Conservation (phyloP, 768 basidiomycete genomes). For the Arthromyces matolae region DNA sequence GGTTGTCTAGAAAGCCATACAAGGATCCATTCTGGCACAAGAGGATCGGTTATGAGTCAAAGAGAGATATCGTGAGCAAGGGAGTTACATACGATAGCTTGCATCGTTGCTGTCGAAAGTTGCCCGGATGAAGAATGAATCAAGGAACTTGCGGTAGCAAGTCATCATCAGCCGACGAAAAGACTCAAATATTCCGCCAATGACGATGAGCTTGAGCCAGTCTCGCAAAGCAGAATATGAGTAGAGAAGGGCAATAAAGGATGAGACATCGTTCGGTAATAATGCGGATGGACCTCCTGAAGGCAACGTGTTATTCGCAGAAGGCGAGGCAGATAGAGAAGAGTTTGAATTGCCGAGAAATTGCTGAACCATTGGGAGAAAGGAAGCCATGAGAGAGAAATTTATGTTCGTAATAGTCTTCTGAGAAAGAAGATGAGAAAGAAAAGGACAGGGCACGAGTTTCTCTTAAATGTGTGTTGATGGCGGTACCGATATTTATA, state of each 20-base stretch:
- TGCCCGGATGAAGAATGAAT: slow-evolving; percentile 49
- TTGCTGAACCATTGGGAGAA: slow-evolving; percentile 7
- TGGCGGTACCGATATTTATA: too few species aligned
- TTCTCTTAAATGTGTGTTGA: too few species aligned
- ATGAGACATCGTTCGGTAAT: slow-evolving; percentile 11
- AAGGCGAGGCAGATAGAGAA: background rate
- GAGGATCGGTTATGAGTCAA: background rate
- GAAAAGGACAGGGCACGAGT: too few species aligned
- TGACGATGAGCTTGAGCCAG: slow-evolving; percentile 47
- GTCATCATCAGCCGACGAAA: slow-evolving; percentile 36
- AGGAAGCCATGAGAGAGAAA: slow-evolving; percentile 14
- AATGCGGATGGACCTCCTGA: slow-evolving; percentile 12
- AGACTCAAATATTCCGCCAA: slow-evolving; percentile 51
- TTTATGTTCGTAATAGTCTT: background rate
- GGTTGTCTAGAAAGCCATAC: slow-evolving; percentile 55
- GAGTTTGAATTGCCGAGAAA: slow-evolving; percentile 1
- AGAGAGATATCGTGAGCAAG: background rate
- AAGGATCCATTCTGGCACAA: slow-evolving; percentile 51
- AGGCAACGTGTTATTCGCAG: background rate
- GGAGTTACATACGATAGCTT: slow-evolving; percentile 21
- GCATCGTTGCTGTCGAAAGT: slow-evolving; percentile 42
- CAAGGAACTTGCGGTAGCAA: slow-evolving; percentile 33
- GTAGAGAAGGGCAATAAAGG: slow-evolving; percentile 17
- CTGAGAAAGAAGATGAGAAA: background rate
- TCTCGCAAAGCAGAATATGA: slow-evolving; percentile 47